Conservation (phyloP, 306 rosid genomes). For the Heteromeles arbutifolia region DNA sequence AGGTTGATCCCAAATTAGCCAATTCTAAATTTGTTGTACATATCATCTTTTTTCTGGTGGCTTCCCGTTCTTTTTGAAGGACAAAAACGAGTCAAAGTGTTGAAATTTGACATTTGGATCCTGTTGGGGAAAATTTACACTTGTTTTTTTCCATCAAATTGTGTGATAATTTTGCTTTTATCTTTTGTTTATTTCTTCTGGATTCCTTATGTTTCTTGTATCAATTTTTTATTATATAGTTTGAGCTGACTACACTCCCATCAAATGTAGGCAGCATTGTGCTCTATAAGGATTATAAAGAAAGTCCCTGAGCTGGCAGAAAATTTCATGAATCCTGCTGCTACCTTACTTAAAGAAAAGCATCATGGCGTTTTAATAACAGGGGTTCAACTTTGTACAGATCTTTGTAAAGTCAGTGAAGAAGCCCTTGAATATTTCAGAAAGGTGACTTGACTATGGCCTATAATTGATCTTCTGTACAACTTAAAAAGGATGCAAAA, state of each 20-base stretch:
- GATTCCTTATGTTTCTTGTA: constrained; percentile 12
- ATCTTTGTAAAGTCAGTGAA: constrained; percentile 70
- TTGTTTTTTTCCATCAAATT: background rate
- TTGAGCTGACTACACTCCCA: constrained; percentile 28
- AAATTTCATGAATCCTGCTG: constrained; percentile 84
- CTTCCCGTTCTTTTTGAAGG: constrained; percentile 13
- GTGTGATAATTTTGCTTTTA: background rate
- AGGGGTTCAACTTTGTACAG: constrained; percentile 96
- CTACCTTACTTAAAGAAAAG: constrained; percentile 85
- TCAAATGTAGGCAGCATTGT: constrained; percentile 79
- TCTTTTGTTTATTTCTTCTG: background rate
- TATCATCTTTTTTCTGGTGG: constrained; percentile 12
- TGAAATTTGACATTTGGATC: constrained; percentile 16
- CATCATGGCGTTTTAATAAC: constrained; percentile 97
- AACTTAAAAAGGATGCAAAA: background rate
- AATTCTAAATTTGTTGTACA: background rate
- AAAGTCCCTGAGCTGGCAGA: constrained; percentile 98
- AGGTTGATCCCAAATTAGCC: constrained; percentile 12
- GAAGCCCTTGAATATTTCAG: constrained; percentile 92
- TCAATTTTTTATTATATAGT: constrained; percentile 16
- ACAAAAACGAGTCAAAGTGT: background rate
- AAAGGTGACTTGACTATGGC: constrained; percentile 47
- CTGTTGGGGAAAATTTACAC: background rate
- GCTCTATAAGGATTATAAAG: constrained; percentile 89
- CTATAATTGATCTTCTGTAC: constrained; percentile 7